A percentile compares a stretch with the other conserved stretches of the same genome.
Conservation (phyloP, 441 rosid genomes). For the Aleurites moluccanus region DNA sequence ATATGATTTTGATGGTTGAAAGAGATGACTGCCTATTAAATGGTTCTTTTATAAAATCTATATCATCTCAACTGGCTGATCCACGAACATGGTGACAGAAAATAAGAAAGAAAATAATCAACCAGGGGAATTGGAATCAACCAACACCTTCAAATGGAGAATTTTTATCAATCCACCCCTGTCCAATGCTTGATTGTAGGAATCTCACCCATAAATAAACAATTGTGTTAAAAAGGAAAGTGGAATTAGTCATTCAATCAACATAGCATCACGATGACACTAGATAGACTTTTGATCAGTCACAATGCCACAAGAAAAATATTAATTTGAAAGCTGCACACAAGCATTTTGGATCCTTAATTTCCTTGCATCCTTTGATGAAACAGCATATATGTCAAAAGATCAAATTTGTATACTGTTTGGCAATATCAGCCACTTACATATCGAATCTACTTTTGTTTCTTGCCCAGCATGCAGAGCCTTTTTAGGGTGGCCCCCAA, state of each 20-base stretch:
- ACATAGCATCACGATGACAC: no score
- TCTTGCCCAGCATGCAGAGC: no score
- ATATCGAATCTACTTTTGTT: background rate
- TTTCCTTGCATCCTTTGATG: background rate
- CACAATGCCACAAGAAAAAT: background rate
- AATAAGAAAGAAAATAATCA: background rate
- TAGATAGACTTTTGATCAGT: no score
- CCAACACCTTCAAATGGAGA: background rate
- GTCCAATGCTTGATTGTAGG: background rate
- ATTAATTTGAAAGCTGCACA: background rate
- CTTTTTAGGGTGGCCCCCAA: no score
- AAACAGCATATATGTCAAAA: background rate
- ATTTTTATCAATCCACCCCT: conserved; percentile 3
- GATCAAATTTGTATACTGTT: background rate
- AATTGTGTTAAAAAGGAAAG: background rate
- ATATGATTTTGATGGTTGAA: no score
- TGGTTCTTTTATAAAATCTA: no score
- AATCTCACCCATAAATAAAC: background rate
- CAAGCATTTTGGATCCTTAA: background rate
- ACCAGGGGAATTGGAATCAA: background rate
- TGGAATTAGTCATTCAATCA: no score
- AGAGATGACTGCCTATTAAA: no score
- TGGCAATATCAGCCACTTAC: background rate
- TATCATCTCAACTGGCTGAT: no score
- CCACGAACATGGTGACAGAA: no score